These are phyloP conservation scores for Fusarium tuaranense DNA, from an alignment of 2,329 filamentous ascomycete species.

Conservation along the genomic window DNA sequence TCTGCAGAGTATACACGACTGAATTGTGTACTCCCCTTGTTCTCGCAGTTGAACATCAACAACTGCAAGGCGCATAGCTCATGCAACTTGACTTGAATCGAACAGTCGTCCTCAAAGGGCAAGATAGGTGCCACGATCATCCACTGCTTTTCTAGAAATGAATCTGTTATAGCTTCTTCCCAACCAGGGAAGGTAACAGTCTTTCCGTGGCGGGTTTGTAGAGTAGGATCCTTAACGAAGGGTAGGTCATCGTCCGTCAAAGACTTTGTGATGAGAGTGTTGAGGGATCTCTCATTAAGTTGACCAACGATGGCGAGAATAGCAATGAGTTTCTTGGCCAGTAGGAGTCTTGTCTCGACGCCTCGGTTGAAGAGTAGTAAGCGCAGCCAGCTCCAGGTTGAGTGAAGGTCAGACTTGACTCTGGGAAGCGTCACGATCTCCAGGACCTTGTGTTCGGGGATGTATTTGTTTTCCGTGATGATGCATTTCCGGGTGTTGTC, in stretches of 20 bases:
- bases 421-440: not conserved
- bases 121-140: not conserved
- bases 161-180: not conserved
- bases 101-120: not conserved
- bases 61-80: not conserved
- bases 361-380: too few relatives aligned
- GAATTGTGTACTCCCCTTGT: not conserved
- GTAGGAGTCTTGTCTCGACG: too few relatives aligned
- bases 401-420: not conserved
- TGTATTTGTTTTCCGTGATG: not conserved
- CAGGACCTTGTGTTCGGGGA: not conserved
- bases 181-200: not conserved
- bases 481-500: not conserved
- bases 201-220: not conserved
- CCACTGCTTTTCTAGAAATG: not conserved
- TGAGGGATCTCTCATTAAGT: not conserved
- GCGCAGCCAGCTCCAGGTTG: too few relatives aligned
- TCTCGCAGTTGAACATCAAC: not conserved
- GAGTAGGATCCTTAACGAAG: not conserved
- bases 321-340: too few relatives aligned
- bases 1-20: not conserved
- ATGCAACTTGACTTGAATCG: not conserved
- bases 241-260: not conserved
- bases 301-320: not conserved
- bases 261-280: rapidly evolving